These are phyloP conservation scores for Mycena vitilis DNA, from an alignment of 768 basidiomycete genomes.

Conservation along the genomic window DNA sequence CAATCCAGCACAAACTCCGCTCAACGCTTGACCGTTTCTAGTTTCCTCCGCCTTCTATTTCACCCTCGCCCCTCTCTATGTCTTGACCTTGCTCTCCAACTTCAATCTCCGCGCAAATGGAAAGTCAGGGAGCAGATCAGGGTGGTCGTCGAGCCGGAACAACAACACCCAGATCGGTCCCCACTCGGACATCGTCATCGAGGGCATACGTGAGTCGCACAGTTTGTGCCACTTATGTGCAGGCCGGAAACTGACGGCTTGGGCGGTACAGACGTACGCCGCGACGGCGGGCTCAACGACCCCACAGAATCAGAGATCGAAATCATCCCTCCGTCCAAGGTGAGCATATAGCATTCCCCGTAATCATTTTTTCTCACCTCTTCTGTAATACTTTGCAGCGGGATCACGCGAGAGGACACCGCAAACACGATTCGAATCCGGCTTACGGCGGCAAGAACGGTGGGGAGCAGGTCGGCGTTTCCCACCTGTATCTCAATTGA, in stretches of 20 bases:
- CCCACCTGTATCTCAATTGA: no score
- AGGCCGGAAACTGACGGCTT: no score
- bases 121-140: not conserved
- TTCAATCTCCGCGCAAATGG: not conserved
- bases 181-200: not conserved
- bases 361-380: no score
- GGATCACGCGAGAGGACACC: no score
- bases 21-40: not conserved
- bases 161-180: not conserved
- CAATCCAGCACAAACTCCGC: no score
- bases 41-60: not conserved
- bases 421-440: no score
- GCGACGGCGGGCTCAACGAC: not conserved
- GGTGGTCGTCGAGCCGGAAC: not conserved
- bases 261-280: not conserved
- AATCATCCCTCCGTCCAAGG: not conserved
- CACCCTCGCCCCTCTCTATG: slow-evolving; percentile 8
- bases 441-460: no score
- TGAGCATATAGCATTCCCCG: no score
- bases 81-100: slow-evolving; percentile 10
- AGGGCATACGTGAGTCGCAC: not conserved
- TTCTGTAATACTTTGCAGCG: no score
- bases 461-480: no score
- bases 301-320: no score
- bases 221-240: no score